Evolutionary conservation across 2,329 filamentous ascomycete species (phyloP).

Genomic region (Coniella vitis): DNA sequence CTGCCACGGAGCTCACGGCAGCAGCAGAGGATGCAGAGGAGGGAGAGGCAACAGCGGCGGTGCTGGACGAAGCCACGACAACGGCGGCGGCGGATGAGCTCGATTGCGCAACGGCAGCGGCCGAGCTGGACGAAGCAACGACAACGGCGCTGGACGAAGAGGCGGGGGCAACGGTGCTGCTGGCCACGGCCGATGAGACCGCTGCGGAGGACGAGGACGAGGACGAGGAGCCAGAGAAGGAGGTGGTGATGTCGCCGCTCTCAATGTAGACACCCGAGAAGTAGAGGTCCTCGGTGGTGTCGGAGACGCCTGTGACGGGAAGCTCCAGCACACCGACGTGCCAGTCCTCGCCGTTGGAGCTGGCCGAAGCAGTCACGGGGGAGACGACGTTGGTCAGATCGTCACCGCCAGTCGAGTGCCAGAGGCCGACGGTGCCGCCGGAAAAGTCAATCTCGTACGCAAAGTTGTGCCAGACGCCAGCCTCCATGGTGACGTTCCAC

Average conservation of each 20-base stretch:
- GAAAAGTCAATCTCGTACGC: conserved; percentile 64
- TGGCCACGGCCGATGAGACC: conserved; percentile 17
- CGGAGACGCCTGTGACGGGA: conserved; percentile 43
- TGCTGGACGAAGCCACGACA: neutral
- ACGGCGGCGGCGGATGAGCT: neutral
- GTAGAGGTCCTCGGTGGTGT: conserved; percentile 55
- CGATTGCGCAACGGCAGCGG: neutral
- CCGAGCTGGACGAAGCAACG: neutral
- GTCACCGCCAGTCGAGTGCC: conserved; percentile 55
- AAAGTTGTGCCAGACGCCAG: conserved; percentile 63
- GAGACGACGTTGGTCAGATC: conserved; percentile 48
- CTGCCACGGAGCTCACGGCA: neutral
- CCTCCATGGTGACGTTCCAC: conserved; percentile 51
- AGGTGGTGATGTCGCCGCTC: conserved; percentile 32
- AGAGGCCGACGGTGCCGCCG: conserved; percentile 53
- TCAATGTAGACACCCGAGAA: conserved; percentile 65
- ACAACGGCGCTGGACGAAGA: neutral
- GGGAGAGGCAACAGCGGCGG: neutral
- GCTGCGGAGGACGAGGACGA: neutral
- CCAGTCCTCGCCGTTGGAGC: conserved; percentile 60
- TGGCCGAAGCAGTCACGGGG: conserved; percentile 49
- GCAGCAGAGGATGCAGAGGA: conserved; percentile 3
- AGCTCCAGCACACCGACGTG: conserved; percentile 61
- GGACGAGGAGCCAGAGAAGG: conserved; percentile 11
- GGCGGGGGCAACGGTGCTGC: neutral